Evolutionary conservation across 345 rosid species (phyloP), one percentile per base, ranked within the genome.

Genomic region (Euphorbia lathyris): DNA sequence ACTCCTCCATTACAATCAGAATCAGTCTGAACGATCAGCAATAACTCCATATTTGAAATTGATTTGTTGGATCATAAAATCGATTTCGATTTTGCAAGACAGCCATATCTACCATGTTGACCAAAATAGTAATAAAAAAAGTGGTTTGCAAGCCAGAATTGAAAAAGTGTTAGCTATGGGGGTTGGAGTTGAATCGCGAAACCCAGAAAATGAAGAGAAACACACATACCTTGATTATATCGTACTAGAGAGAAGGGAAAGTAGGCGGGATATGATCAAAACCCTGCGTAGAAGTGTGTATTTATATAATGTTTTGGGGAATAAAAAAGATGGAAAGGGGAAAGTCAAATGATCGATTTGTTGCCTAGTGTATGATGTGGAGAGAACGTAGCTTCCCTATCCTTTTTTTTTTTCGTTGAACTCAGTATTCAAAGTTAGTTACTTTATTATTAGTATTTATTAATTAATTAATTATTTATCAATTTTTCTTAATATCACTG

Each of bases 211-310:
- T n/a, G n/a, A n/a, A n/a, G n/a, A n/a, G n/a, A n/a, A n/a, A n/a
- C 20, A 25, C 69, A 47, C 65, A 19, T 61, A 81, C 83, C 82
- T 74, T 67, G 80, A 53, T 78, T 52, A 3, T 57, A 32, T 16
- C 0, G n/a, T 1, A 8, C n/a, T n/a, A n/a, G n/a, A n/a, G n/a
- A n/a, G n/a, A n/a, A n/a, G n/a, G n/a, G 59, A 64, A 45, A 38
- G 22, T 29, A n/a, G 9, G 45, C 17, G 59, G 71, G 51, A 13
- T 9, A 20, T 29, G 76, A 79, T 27, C 69, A 71, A 42, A 62
- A 58, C 9, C 20, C 50, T 68, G 55, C 70, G 78, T 19, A 27
- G 20, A 23, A 14, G n/a, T 9, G 40, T 30, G 16, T 68, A 30
- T 60, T 22, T 65, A 56, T 61, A 45, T 63, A 5, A 22, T 26